phyloP scores from a whole-genome alignment of 441 rosid species.

The Iberis amara region DNA sequence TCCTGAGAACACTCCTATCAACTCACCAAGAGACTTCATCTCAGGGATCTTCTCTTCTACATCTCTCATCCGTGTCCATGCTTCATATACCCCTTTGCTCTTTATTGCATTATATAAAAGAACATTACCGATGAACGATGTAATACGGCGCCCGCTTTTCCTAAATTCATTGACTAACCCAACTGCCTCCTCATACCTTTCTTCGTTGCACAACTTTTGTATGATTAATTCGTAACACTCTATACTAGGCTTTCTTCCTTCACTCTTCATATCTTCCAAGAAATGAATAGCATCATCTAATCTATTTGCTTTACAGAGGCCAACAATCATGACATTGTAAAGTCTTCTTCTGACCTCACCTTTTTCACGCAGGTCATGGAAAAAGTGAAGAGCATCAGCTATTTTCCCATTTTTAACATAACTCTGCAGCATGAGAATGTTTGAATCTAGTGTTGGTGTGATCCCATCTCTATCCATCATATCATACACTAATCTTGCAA shows the following conservation, averaged over 20 bases:
- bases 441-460: slow-evolving; percentile 36
- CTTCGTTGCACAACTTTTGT: slow-evolving; percentile 35
- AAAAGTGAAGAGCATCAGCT: slow-evolving; percentile 56
- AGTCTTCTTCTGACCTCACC: slow-evolving; percentile 35
- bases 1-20: slow-evolving; percentile 60
- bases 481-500: slow-evolving; percentile 61
- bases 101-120: slow-evolving; percentile 53
- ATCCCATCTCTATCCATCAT: slow-evolving; percentile 52
- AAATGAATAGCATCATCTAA: slow-evolving; percentile 41
- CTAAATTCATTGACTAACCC: slow-evolving; percentile 45
- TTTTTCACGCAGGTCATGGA: slow-evolving; percentile 34
- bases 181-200: slow-evolving; percentile 41
- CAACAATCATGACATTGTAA: slow-evolving; percentile 44
- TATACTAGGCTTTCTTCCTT: slow-evolving; percentile 40
- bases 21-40: slow-evolving; percentile 48
- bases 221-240: slow-evolving; percentile 58
- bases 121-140: slow-evolving; percentile 68
- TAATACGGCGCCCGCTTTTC: slow-evolving; percentile 40
- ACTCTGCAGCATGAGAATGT: slow-evolving; percentile 52
- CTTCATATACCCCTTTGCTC: slow-evolving; percentile 43
- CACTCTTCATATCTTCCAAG: slow-evolving; percentile 41
- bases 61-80: slow-evolving; percentile 48
- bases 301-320: slow-evolving; percentile 48
- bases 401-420: slow-evolving; percentile 52
- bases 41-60: slow-evolving; percentile 36